phyloP scores from a whole-genome alignment of 1,139 yeast genomes.

The Blastobotrys buckinghamii region DNA sequence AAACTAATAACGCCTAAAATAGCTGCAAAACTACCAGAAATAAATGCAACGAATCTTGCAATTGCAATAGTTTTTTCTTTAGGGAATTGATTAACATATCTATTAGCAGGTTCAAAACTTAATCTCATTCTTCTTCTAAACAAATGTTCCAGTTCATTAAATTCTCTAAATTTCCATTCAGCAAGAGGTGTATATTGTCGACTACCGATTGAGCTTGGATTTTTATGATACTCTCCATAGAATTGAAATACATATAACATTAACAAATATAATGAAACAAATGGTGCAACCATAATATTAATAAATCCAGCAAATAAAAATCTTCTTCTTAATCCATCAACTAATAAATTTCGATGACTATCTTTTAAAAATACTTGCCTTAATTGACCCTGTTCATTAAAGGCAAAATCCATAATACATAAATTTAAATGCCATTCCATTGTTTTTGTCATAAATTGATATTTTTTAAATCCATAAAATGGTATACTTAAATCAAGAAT shows the following conservation, averaged over 20 bases:
- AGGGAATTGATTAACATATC: conserved; percentile 88
- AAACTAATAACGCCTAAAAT: conserved; percentile 77
- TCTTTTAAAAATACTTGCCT: conserved; percentile 68
- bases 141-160: conserved; percentile 85
- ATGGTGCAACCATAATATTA: conserved; percentile 77
- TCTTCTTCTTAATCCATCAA: conserved; percentile 67
- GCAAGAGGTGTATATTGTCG: conserved; percentile 92
- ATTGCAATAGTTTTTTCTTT: conserved; percentile 66
- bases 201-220: conserved; percentile 79
- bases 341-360: conserved; percentile 57
- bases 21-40: conserved; percentile 86
- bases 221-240: conserved; percentile 85
- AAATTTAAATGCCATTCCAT: conserved; percentile 90
- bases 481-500: conserved; percentile 55
- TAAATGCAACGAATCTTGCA: conserved; percentile 62
- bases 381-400: conserved; percentile 80
- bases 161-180: conserved; percentile 91
- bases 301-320: conserved; percentile 84
- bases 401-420: conserved; percentile 81
- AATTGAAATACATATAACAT: conserved; percentile 81
- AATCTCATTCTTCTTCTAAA: conserved; percentile 72
- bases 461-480: conserved; percentile 37
- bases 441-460: conserved; percentile 64
- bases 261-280: conserved; percentile 75
- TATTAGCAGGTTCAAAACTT: conserved; percentile 73